Evolutionary conservation across 1,139 yeast genomes (phyloP).

Genomic region (Debaryomyces robertsiae): DNA sequence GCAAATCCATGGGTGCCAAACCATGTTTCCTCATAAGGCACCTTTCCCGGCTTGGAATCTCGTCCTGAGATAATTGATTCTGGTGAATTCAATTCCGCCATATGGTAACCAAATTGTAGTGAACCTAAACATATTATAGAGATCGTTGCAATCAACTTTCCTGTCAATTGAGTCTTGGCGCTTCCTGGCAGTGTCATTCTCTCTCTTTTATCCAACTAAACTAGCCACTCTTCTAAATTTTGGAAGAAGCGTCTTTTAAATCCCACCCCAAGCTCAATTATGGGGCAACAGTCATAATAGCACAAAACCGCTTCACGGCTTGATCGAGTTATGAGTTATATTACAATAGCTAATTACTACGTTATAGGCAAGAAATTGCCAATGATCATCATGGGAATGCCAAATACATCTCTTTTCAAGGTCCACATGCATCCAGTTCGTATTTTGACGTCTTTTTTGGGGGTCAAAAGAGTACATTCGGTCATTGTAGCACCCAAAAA

Average conservation of each 20-base stretch:
- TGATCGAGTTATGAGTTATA: too few species aligned
- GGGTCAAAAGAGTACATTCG: constrained; percentile 74
- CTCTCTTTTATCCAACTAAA: neutral
- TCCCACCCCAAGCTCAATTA: too few species aligned
- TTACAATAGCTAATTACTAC: neutral
- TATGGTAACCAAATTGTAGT: constrained; percentile 52
- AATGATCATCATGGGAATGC: constrained; percentile 85
- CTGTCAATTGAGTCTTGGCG: constrained; percentile 21
- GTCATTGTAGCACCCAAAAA: constrained; percentile 89
- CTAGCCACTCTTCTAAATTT: neutral
- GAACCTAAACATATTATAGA: constrained; percentile 46
- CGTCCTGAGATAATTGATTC: constrained; percentile 44
- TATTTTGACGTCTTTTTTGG: constrained; percentile 49
- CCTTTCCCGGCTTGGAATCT: constrained; percentile 31
- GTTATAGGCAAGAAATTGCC: constrained; percentile 86
- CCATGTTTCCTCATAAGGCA: constrained; percentile 36
- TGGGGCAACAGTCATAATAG: too few species aligned
- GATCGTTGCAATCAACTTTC: constrained; percentile 32
- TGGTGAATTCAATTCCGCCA: constrained; percentile 53
- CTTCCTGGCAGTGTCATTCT: neutral
- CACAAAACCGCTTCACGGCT: too few species aligned
- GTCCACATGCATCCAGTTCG: constrained; percentile 90
- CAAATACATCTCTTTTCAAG: constrained; percentile 64
- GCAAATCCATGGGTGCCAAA: constrained; percentile 41
- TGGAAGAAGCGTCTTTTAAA: too few species aligned